phyloP scores from a whole-genome alignment of 2,329 filamentous ascomycete genomes.

The Raffaelea ambrosiae region DNA sequence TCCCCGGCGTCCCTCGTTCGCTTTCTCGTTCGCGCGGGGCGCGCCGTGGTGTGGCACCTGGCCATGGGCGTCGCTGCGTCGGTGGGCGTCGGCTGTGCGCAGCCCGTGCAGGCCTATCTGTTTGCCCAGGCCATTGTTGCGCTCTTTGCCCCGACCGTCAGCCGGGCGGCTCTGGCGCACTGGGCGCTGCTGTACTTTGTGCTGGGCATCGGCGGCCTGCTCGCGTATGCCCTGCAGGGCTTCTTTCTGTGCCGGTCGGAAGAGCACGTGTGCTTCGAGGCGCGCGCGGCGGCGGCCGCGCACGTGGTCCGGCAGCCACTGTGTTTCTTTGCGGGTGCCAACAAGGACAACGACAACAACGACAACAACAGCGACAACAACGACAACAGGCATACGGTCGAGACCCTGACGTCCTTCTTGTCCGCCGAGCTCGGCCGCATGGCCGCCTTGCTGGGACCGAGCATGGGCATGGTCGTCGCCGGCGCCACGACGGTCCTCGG shows the following conservation, averaged over 20 bases:
- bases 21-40: neutral
- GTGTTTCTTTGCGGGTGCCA: slow-evolving; percentile 82
- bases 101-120: slow-evolving; percentile 63
- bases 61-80: slow-evolving; percentile 26
- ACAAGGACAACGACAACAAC: too few relatives aligned
- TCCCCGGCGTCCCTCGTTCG: slow-evolving; percentile 11
- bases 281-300: slow-evolving; percentile 73
- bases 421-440: slow-evolving; percentile 71
- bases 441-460: slow-evolving; percentile 52
- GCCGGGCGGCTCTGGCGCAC: slow-evolving; percentile 3
- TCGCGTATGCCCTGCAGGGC: slow-evolving; percentile 61
- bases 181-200: slow-evolving; percentile 85
- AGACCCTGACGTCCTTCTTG: slow-evolving; percentile 77
- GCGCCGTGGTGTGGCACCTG: slow-evolving; percentile 10
- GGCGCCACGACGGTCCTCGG: slow-evolving; percentile 70
- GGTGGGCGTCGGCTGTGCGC: slow-evolving; percentile 30
- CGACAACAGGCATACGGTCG: too few relatives aligned
- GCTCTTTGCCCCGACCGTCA: neutral
- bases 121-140: neutral
- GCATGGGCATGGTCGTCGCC: slow-evolving; percentile 70
- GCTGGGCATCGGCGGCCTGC: slow-evolving; percentile 64
- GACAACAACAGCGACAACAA: slow-evolving; percentile 81
- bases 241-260: slow-evolving; percentile 75
- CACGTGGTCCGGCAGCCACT: slow-evolving; percentile 88
- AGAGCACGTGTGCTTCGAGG: slow-evolving; percentile 71